Conservation (phyloP, 345 rosid genomes). For the Lepidium aucheri region DNA sequence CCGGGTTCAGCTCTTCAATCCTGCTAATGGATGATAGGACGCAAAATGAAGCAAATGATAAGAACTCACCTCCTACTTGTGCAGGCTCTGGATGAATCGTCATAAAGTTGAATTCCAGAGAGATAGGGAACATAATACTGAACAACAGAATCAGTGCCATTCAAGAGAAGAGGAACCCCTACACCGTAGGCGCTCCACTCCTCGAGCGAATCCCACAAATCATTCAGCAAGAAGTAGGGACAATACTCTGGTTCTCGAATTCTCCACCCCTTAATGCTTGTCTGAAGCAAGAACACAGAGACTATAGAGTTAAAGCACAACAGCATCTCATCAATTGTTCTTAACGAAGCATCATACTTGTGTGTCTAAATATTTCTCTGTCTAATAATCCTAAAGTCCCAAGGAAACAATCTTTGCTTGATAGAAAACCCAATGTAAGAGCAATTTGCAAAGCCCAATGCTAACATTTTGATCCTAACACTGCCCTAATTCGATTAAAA, state of each 20-base stretch:
- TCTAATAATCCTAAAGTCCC: neutral
- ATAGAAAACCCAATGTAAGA: neutral
- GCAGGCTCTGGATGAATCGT: constrained; percentile 29
- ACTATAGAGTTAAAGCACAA: neutral
- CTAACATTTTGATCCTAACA: neutral
- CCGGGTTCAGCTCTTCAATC: neutral
- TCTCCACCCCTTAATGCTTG: constrained; percentile 42
- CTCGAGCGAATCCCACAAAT: constrained; percentile 75
- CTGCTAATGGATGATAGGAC: neutral
- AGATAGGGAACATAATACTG: constrained; percentile 87
- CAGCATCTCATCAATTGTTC: neutral
- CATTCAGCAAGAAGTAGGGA: constrained; percentile 55
- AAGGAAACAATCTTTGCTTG: neutral
- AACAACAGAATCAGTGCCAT: constrained; percentile 53
- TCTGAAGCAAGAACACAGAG: constrained; percentile 26
- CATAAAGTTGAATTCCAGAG: constrained; percentile 81
- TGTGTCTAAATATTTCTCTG: neutral
- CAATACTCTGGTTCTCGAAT: constrained; percentile 34
- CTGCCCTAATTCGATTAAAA: neutral
- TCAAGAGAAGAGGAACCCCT: constrained; percentile 67
- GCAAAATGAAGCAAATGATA: neutral
- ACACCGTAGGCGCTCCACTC: constrained; percentile 90
- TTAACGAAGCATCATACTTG: neutral
- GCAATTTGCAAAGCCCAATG: neutral
- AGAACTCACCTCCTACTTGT: constrained; percentile 16